Evolutionary conservation across 2,329 filamentous ascomycete species (phyloP), one percentile per base, ranked within the genome.

Genomic region (Cercospora brassicicola): DNA sequence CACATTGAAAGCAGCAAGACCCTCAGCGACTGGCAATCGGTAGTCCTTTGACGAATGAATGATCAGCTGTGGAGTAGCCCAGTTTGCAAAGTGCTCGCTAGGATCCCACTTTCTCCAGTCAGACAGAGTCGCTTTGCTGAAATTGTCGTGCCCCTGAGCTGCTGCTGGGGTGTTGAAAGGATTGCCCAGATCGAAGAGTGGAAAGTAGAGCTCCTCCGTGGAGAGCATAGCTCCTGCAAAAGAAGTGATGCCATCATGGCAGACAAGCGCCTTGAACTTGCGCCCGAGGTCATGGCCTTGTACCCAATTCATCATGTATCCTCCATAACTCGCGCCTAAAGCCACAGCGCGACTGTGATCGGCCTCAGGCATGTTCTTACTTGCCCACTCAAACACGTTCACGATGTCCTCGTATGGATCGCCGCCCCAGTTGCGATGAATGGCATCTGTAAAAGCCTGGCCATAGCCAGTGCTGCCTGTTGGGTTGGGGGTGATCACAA

Each of bases 31-130:
- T 0, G 93, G 91, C 28, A 97, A 82, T 18, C 94, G 87, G 78
- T 97, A 98, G 79, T 98, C 94, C 33, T 95, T 85, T 75, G 95
- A 92, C 76, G 89, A 94, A 80, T 98, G 94, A 64, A 98, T 93
- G 69, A 96, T 89, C 69, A 99, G 84, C 80, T 95, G 90, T 0
- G 95, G 95, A 0, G 94, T 97, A 0, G 86, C 83, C 94, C 94
- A 97, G 73, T 94, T 85, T 39, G 84, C 79, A 0, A 85, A 83
- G 73, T 85, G 84, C 3, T 80, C 79, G 18, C 82, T 83, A 0
- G 88, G 88, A 74, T 89, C 87, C 85, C 86, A 89, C 28, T 73
- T 71, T 9, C 66, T 64, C 72, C 72, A 73, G 55, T 61, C 65
- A 11, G 51, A 68, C 11, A 56, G 55, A 1, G 64, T 68, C 0